These are phyloP conservation scores for Aspergillus nidulans DNA, from an alignment of 495 filamentous ascomycete genomes.

Conservation along the genomic window DNA sequence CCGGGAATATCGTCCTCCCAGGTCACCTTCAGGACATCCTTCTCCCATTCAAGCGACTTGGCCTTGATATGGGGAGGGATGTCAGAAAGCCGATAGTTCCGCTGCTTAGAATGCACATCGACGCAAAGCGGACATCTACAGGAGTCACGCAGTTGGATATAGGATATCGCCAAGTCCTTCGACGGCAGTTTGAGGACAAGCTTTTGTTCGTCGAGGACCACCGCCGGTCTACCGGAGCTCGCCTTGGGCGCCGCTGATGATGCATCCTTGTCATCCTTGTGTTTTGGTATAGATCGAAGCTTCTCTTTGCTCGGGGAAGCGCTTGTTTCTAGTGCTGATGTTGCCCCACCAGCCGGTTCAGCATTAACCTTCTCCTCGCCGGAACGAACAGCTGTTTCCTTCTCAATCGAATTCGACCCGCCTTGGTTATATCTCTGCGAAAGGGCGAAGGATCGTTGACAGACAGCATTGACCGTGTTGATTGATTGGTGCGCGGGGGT, in stretches of 20 bases:
- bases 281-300: too few species aligned
- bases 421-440: not conserved
- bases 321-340: not conserved
- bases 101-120: conserved; percentile 75
- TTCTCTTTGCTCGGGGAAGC: too few species aligned
- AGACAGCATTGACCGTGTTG: not conserved
- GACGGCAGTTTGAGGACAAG: too few species aligned
- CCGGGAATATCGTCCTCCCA: conserved; percentile 60
- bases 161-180: not conserved
- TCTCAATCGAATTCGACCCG: not conserved
- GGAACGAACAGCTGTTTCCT: not conserved
- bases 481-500: not conserved
- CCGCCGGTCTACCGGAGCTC: too few species aligned
- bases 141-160: conserved; percentile 58
- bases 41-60: conserved; percentile 24
- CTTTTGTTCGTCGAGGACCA: too few species aligned
- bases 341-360: not conserved
- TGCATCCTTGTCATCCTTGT: too few species aligned
- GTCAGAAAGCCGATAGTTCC: conserved; percentile 69
- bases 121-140: conserved; percentile 71
- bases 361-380: not conserved
- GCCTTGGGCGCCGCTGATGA: too few species aligned
- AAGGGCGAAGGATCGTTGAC: not conserved
- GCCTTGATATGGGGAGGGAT: conserved; percentile 55
- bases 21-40: conserved; percentile 46